Percentiles rank a stretch among this genome's conserved stretches.
Conservation (phyloP, 2,329 filamentous ascomycete species). For the Fusarium tuaranense region DNA sequence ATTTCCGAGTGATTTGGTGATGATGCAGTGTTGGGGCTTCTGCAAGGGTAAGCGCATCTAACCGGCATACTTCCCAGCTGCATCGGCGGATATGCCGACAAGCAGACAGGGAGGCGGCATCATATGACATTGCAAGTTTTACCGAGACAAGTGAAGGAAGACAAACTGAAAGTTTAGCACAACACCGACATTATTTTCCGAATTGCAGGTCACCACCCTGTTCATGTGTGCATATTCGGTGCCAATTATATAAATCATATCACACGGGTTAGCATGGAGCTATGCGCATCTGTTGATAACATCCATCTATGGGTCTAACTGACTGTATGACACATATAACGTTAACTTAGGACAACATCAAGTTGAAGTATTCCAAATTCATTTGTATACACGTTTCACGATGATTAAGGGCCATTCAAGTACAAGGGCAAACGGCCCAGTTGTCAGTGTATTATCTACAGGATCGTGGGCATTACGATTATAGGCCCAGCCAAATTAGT, state of each 20-base stretch:
- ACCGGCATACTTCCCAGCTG: neutral
- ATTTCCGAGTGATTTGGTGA: neutral
- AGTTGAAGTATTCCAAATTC: neutral
- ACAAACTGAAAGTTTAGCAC: too few relatives aligned
- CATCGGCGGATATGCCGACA: neutral
- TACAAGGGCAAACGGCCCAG: neutral
- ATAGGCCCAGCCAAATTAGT: constrained; percentile 8
- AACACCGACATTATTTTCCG: too few relatives aligned
- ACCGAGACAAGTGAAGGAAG: too few relatives aligned
- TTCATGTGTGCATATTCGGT: neutral
- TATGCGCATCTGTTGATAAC: neutral
- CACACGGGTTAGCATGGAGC: neutral
- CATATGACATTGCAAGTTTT: too few relatives aligned
- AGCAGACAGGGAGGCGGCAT: neutral
- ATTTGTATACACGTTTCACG: neutral
- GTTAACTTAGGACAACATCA: too few relatives aligned
- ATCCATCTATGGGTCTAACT: neutral
- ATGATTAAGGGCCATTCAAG: neutral
- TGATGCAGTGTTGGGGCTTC: neutral
- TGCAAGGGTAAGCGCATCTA: neutral
- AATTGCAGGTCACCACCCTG: neutral
- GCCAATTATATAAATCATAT: neutral
- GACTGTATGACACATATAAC: neutral
- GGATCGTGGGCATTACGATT: constrained; percentile 10
- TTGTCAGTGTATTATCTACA: constrained; percentile 6